Base-by-base conservation (phyloP, 2,329 filamentous ascomycete genomes). In the Monilinia polystroma region DNA sequence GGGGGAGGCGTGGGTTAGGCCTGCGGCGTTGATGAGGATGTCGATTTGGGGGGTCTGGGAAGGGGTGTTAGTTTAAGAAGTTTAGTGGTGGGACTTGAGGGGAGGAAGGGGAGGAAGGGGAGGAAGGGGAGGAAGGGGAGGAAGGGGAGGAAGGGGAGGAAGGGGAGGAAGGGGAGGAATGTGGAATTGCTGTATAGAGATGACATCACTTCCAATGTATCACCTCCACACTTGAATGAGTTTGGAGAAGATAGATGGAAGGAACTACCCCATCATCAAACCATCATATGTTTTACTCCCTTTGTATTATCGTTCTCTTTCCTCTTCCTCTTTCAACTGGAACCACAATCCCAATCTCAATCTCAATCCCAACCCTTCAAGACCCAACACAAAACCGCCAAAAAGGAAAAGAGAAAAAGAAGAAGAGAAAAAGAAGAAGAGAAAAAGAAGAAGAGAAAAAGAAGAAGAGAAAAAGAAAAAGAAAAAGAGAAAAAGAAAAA, bases 11-110 rank as follows among this genome's bases (percentile, higher is more conserved):
- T 92, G 87, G 0, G 88, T 82, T 29, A 93, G 81, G 12, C 92
- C 93, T 0, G 92, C 92, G 35, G 90, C 90, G 75, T 96, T 96
- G 70, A 96, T 83, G 1, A 96, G 83, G 41, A 94, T 80, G 73
- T 85, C 80, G 18, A 83, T 77, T 53, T 41, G 75, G 26, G 12
- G 53, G 53, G 32, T 57, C n/a, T 56, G 54, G 41, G 8, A 5
- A 5, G 26, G 5, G 41, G 5, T 32, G 41, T 59, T 59, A 45
- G 56, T 58, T 47, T 11, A 29, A n/a, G 1, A 2, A 18, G 23
- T 23, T 23, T 23, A 23, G 23, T 23, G 23, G 23, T 23, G 23
- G 23, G 23, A 23, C 23, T 23, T 23, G n/a, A 23, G 32, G 35
- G 2, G 3, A 18, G 7, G 7, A 12, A 10, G n/a, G n/a, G n/a